These are phyloP conservation scores for Ascodesmis nigricans DNA, from an alignment of 495 filamentous ascomycete species.

Conservation along the genomic window DNA sequence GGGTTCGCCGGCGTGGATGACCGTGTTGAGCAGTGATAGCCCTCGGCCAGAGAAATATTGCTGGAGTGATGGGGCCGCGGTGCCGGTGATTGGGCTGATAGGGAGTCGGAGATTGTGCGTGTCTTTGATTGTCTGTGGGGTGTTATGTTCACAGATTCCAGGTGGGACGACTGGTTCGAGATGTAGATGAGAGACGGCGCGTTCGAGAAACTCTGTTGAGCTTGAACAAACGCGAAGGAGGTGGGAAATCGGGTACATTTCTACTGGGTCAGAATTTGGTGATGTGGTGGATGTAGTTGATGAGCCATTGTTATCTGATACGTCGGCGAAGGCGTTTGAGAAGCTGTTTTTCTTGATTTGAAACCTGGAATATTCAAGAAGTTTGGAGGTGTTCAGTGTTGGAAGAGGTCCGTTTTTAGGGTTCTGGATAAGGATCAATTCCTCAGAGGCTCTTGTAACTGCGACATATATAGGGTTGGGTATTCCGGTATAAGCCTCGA, in stretches of 20 bases:
- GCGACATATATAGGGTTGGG: constrained; percentile 5
- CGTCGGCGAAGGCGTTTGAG: background rate
- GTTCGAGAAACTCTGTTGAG: background rate
- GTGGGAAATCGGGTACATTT: background rate
- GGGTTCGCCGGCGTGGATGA: background rate
- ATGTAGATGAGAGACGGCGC: background rate
- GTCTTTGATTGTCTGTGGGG: too few relatives aligned
- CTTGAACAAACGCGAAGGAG: background rate
- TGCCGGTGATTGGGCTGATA: constrained; percentile 1
- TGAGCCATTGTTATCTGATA: background rate
- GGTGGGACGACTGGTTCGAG: background rate
- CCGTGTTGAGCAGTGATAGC: background rate
- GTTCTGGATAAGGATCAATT: constrained; percentile 4
- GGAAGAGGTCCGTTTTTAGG: background rate
- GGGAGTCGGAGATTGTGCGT: background rate
- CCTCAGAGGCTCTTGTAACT: constrained; percentile 2
- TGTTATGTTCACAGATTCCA: background rate
- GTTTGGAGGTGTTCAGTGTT: background rate
- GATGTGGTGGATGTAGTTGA: background rate
- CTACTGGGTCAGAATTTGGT: background rate
- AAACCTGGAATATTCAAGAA: too few relatives aligned
- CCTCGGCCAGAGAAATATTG: background rate
- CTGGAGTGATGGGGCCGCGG: constrained; percentile 1
- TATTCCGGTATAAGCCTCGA: background rate
- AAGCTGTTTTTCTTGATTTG: too few relatives aligned